Conservation (phyloP, 345 rosid species). For the Adansonia digitata region DNA sequence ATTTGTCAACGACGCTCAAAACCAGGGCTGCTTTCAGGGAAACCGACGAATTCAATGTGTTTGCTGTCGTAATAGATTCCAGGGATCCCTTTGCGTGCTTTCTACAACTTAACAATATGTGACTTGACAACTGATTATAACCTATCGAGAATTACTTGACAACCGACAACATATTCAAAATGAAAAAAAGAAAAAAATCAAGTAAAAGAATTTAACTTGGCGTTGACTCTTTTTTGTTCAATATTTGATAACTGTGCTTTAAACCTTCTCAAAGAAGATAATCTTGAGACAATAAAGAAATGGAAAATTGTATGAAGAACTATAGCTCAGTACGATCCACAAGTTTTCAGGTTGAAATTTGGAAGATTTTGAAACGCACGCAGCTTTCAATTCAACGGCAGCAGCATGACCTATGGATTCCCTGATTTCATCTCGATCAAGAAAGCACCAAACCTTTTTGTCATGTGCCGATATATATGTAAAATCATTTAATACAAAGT, state of each 20-base stretch:
- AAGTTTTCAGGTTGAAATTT: background rate
- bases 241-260: background rate
- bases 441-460: background rate
- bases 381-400: background rate
- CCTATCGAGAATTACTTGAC: background rate
- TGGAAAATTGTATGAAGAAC: background rate
- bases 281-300: background rate
- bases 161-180: background rate
- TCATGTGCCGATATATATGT: background rate
- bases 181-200: no score
- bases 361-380: background rate
- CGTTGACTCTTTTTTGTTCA: no score
- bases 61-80: background rate
- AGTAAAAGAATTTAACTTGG: no score
- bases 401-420: background rate
- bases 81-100: background rate
- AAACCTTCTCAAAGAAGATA: background rate
- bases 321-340: background rate
- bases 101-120: background rate
- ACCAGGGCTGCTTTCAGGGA: background rate
- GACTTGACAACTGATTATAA: background rate
- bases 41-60: background rate
- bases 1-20: background rate
- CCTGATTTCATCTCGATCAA: background rate
- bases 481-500: background rate